Evolutionary conservation across 75 land plant species (phyloP).

Genomic region (Larix kaempferi): DNA sequence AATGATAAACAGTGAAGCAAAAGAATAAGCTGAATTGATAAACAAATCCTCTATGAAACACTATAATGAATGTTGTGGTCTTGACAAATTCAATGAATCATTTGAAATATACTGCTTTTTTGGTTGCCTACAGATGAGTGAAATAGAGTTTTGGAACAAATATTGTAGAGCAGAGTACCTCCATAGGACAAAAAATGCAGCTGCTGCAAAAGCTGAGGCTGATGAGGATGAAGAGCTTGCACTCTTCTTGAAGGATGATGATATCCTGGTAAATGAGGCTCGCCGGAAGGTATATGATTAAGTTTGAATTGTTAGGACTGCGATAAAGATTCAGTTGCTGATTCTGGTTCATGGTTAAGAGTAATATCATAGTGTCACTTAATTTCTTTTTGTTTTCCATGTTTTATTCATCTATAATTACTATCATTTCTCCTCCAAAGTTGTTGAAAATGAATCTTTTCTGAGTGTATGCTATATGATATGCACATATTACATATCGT

Average conservation of each 20-base stretch:
- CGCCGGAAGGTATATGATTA: conserved; percentile 49
- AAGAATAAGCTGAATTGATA: neutral
- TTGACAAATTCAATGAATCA: neutral
- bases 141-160: conserved; percentile 92
- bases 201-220: conserved; percentile 95
- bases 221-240: conserved; percentile 98
- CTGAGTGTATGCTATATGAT: too few species aligned
- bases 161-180: conserved; percentile 93
- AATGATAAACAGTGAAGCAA: neutral
- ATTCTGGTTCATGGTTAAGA: too few species aligned
- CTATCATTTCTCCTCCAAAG: too few species aligned
- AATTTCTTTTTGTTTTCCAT: too few species aligned
- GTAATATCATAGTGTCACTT: too few species aligned
- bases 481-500: too few species aligned
- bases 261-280: conserved; percentile 72
- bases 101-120: conserved; percentile 10
- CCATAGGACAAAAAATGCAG: conserved; percentile 66
- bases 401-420: too few species aligned
- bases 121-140: conserved; percentile 57
- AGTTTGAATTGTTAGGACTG: neutral
- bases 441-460: too few species aligned
- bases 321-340: neutral
- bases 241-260: conserved; percentile 79
- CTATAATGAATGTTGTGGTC: neutral
- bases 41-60: neutral